Base-by-base conservation (phyloP, 352 stramenopile species). In the Pilasporangium apinafurcum region DNA sequence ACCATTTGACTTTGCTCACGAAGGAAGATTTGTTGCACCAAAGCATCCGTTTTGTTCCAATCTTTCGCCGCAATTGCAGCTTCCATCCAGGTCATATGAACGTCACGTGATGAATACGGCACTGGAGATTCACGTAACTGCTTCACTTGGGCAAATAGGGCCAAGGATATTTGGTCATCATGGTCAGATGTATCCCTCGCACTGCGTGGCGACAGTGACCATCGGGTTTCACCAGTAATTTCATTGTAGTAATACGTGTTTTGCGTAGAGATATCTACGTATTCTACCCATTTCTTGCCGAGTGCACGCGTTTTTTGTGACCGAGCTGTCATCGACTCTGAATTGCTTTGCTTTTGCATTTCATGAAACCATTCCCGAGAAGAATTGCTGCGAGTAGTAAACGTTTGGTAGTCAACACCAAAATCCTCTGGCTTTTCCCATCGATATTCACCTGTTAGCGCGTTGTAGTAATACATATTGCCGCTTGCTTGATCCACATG, bases 181-280 rank as follows among this genome's bases (percentile, higher is more conserved):
- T 29, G 33, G 31, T 86, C 68, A 1, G 53, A 57, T 2, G 41
- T 59, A 41, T 90, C 75, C 0, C 65, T 61, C 27, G 78, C 74
- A 40, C 73, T 91, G 2, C 75, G 68, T 17, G 81, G 81, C 5
- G 78, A 88, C 14, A 92, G 55, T 17, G 79, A 91, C 87, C 85
- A 96, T 37, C 80, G 65, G 6, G 68, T 77, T 52, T 97, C 80
- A 21, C 92, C 75, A 18, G 76, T 96, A 45, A 87, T 66, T 44
- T 85, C 83, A 46, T 97, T 97, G 62, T 91, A 95, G 46, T 97
- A 97, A 56, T 92, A 96, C 28, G 90, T 76, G 51, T 94, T 63
- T 20, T 74, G 72, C 10, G 74, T 89, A 28, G 83, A 80, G 3
- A 62, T 44, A 48, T 97, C 83, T 20, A 88, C 53, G 34, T 73